These are phyloP conservation scores for Mesembryanthemum crystallinum DNA, from an alignment of 148 eudicot species.

Conservation along the genomic window DNA sequence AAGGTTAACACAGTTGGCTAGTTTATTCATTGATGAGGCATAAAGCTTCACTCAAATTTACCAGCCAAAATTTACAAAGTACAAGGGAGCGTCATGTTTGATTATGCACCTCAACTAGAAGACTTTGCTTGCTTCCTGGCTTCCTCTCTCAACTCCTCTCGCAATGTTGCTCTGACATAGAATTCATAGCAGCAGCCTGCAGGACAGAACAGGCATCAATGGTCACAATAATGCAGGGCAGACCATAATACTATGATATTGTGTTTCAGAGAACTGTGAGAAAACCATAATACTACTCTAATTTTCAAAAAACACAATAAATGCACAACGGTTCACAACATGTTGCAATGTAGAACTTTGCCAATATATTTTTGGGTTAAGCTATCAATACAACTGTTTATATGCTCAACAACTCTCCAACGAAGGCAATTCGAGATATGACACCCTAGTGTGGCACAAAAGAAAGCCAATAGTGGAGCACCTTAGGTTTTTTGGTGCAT, in stretches of 20 bases:
- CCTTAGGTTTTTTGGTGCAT: too few relatives aligned
- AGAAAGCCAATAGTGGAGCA: too few relatives aligned
- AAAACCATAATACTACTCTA: too few relatives aligned
- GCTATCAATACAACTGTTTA: too few relatives aligned
- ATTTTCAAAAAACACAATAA: too few relatives aligned
- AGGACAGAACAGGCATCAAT: conserved; percentile 1
- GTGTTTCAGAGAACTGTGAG: too few relatives aligned
- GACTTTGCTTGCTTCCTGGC: conserved; percentile 44
- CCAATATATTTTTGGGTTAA: too few relatives aligned
- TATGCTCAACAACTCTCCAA: too few relatives aligned
- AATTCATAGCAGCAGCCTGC: conserved; percentile 91
- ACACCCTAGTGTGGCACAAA: too few relatives aligned
- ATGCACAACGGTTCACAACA: too few relatives aligned
- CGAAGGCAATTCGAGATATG: too few relatives aligned
- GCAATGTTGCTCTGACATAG: conserved; percentile 57
- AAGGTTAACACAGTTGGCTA: conserved; percentile 14
- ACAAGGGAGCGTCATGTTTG: conserved; percentile 1
- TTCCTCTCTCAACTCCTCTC: conserved; percentile 20
- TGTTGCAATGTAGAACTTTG: too few relatives aligned
- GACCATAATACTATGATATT: not conserved
- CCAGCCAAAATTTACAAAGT: conserved; percentile 18
- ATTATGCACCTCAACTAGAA: conserved; percentile 29
- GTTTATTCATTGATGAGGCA: conserved; percentile 26
- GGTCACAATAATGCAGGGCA: not conserved
- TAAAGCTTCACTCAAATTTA: conserved; percentile 7